phyloP scores from a whole-genome alignment of 1,284 basidiomycete species.

The Apiotrichum mycotoxinovorans region DNA sequence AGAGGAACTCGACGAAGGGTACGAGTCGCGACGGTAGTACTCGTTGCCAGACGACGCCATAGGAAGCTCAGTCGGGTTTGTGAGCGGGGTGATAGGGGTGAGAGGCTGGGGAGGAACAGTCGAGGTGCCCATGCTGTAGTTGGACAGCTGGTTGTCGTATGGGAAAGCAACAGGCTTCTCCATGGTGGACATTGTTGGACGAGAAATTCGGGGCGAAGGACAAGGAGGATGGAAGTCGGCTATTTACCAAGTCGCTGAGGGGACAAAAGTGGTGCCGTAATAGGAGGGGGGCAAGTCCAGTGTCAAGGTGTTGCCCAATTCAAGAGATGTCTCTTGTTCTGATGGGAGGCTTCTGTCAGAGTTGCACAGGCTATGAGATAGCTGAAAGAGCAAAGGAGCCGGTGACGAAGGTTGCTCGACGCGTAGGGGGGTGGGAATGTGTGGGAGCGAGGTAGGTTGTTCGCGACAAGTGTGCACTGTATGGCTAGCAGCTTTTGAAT shows the following conservation, averaged over 20 bases:
- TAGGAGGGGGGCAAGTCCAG: too few species aligned
- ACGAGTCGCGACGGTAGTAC: conserved; percentile 1
- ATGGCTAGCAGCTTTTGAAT: too few species aligned
- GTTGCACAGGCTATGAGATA: too few species aligned
- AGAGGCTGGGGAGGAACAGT: background rate
- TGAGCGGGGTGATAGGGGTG: background rate
- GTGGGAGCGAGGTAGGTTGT: too few species aligned
- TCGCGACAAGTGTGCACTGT: too few species aligned
- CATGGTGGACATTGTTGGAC: background rate
- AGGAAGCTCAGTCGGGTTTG: background rate
- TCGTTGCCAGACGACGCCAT: background rate
- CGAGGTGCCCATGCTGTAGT: background rate
- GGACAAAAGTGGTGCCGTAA: too few species aligned
- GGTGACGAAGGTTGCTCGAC: too few species aligned
- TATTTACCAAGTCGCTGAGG: background rate
- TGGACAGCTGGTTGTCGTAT: background rate
- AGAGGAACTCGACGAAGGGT: background rate
- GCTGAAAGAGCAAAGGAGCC: too few species aligned
- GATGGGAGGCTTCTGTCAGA: too few species aligned
- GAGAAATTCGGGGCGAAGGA: background rate
- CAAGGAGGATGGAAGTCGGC: background rate
- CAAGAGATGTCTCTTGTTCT: too few species aligned
- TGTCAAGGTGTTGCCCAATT: too few species aligned
- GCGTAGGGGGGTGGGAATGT: background rate
- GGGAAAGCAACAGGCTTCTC: background rate